These are phyloP conservation scores for Cicer judaicum DNA, from an alignment of 306 rosid genomes.

Conservation along the genomic window DNA sequence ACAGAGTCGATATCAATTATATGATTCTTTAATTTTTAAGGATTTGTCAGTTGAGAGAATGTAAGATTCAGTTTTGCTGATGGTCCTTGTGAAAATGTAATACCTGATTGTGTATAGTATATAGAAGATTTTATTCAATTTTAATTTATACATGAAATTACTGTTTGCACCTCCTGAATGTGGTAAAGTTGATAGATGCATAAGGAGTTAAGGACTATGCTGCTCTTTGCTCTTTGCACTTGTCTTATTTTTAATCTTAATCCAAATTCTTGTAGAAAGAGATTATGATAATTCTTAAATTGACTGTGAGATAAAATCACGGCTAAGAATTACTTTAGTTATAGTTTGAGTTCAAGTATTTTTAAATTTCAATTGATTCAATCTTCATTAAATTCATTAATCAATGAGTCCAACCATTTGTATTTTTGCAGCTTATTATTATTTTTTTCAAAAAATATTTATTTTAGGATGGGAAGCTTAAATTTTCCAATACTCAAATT, in stretches of 20 bases:
- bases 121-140: slow-evolving; percentile 43
- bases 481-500: neutral
- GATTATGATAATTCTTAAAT: too few relatives aligned
- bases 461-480: neutral
- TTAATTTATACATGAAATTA: slow-evolving; percentile 36
- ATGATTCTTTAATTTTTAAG: slow-evolving; percentile 75
- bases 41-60: slow-evolving; percentile 44
- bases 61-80: slow-evolving; percentile 47
- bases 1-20: slow-evolving; percentile 48
- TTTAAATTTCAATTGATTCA: too few relatives aligned
- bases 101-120: slow-evolving; percentile 44
- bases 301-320: too few relatives aligned
- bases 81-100: slow-evolving; percentile 46
- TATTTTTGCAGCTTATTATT: neutral
- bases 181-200: neutral
- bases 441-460: neutral
- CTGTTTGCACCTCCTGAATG: slow-evolving; percentile 24
- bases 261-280: too few relatives aligned
- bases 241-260: neutral
- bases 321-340: too few relatives aligned
- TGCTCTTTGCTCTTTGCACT: slow-evolving; percentile 6
- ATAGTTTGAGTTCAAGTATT: too few relatives aligned
- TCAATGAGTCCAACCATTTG: too few relatives aligned
- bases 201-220: neutral
- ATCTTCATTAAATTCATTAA: too few relatives aligned